Percentiles rank a stretch among this genome's conserved stretches.
Conservation (phyloP, 495 filamentous ascomycete genomes). For the Aspergillus biplanus region DNA sequence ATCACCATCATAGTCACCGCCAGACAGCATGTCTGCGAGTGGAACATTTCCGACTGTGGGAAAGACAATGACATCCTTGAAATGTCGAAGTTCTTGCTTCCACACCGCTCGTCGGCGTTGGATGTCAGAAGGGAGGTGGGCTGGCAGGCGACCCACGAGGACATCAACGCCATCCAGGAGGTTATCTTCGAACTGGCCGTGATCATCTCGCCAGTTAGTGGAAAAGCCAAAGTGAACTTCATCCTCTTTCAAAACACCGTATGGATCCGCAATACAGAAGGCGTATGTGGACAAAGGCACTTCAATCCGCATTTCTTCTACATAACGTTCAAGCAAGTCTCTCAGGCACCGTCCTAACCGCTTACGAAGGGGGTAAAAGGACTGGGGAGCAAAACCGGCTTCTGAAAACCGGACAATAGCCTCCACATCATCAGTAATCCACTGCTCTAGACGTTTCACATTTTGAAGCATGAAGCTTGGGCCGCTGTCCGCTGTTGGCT, state of each 20-base stretch:
- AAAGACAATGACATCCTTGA: slow-evolving; percentile 89
- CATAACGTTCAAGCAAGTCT: slow-evolving; percentile 55
- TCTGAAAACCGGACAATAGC: slow-evolving; percentile 44
- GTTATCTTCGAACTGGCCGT: slow-evolving; percentile 62
- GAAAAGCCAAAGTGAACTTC: slow-evolving; percentile 87
- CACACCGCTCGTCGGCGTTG: slow-evolving; percentile 69
- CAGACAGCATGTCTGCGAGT: slow-evolving; percentile 80
- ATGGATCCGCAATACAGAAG: slow-evolving; percentile 82
- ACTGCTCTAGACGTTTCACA: slow-evolving; percentile 38
- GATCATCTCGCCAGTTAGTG: slow-evolving; percentile 55
- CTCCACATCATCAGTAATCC: slow-evolving; percentile 38
- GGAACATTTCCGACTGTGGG: slow-evolving; percentile 68
- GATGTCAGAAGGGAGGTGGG: slow-evolving; percentile 80
- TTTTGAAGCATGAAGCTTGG: slow-evolving; percentile 25
- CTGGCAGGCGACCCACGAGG: slow-evolving; percentile 83
- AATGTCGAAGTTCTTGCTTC: slow-evolving; percentile 68
- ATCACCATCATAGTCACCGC: slow-evolving; percentile 96
- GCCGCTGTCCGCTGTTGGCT: slow-evolving; percentile 31
- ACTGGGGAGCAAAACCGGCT: slow-evolving; percentile 66
- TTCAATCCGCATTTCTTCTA: slow-evolving; percentile 69
- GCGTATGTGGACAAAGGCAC: slow-evolving; percentile 76
- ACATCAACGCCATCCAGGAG: slow-evolving; percentile 71
- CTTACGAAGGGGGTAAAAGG: slow-evolving; percentile 61
- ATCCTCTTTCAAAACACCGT: slow-evolving; percentile 66
- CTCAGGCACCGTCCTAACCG: slow-evolving; percentile 57